phyloP scores from a whole-genome alignment of 1,284 basidiomycete species.

The Ceratobasidium sp. region DNA sequence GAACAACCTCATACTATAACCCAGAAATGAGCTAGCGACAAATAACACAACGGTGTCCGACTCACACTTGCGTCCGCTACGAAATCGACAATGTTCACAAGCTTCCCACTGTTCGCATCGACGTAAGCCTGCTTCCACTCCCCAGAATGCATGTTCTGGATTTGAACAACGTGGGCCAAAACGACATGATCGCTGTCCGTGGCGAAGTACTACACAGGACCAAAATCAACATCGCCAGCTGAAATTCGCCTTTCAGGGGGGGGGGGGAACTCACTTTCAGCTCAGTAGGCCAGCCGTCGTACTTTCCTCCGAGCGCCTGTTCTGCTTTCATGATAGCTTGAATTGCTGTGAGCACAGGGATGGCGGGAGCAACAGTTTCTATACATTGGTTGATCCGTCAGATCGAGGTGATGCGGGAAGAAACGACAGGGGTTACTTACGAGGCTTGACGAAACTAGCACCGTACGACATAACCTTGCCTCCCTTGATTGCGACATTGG shows the following conservation, averaged over 20 bases:
- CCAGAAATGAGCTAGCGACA: not conserved
- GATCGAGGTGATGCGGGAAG: not conserved
- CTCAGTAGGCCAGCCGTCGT: constrained; percentile 25
- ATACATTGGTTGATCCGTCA: no score
- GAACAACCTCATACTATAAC: constrained; percentile 59
- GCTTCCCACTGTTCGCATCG: constrained; percentile 64
- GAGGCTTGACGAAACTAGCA: constrained; percentile 62
- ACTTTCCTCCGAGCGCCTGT: constrained; percentile 13
- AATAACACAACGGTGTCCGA: no score
- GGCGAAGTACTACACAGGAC: constrained; percentile 46
- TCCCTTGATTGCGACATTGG: constrained; percentile 59
- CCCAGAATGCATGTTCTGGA: constrained; percentile 64
- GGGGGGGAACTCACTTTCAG: no score
- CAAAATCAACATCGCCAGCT: no score
- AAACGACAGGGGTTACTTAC: constrained; percentile 49
- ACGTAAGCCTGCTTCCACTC: constrained; percentile 74
- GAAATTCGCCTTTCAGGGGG: no score
- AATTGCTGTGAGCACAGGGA: constrained; percentile 39
- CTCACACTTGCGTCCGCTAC: constrained; percentile 60
- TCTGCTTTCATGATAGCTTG: constrained; percentile 43
- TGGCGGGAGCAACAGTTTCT: constrained; percentile 45
- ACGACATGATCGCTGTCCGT: constrained; percentile 62
- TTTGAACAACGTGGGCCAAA: constrained; percentile 66
- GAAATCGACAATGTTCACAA: constrained; percentile 68
- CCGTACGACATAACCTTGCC: constrained; percentile 62